Percentiles rank a stretch among this genome's conserved stretches.
Conservation (phyloP, 2,329 filamentous ascomycete species). For the Neurospora crassa region DNA sequence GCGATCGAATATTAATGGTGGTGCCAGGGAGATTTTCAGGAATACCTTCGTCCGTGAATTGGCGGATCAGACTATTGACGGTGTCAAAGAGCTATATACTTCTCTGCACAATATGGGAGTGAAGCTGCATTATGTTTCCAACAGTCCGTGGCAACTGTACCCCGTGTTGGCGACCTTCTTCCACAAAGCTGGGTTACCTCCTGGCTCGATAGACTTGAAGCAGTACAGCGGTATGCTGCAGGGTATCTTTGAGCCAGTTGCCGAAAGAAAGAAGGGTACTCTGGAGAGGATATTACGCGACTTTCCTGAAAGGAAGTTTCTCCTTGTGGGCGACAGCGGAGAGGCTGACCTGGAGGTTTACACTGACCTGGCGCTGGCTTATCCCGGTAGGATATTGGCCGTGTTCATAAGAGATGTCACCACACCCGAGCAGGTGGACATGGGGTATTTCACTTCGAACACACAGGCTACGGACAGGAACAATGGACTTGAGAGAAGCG, state of each 20-base stretch:
- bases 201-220: constrained; percentile 88
- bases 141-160: constrained; percentile 96
- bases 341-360: constrained; percentile 97
- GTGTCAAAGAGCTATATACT: constrained; percentile 84
- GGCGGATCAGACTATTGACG: constrained; percentile 69
- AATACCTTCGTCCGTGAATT: constrained; percentile 91
- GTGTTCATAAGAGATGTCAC: constrained; percentile 96
- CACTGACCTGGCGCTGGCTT: constrained; percentile 77
- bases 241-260: constrained; percentile 94
- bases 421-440: constrained; percentile 49
- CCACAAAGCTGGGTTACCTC: constrained; percentile 66
- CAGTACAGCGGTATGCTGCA: constrained; percentile 96
- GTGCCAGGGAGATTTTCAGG: constrained; percentile 88
- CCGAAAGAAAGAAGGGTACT: constrained; percentile 84
- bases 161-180: constrained; percentile 84
- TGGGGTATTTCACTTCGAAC: constrained; percentile 65
- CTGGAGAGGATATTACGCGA: constrained; percentile 78
- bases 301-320: constrained; percentile 81
- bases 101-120: constrained; percentile 71
- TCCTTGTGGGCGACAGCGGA: constrained; percentile 89
- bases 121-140: constrained; percentile 94
- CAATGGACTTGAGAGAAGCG: not conserved
- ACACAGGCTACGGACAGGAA: not conserved
- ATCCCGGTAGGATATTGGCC: constrained; percentile 73
- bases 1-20: constrained; percentile 78